Evolutionary conservation across 805 yeast genomes (phyloP).

Genomic region (Kuraishia floccosa): DNA sequence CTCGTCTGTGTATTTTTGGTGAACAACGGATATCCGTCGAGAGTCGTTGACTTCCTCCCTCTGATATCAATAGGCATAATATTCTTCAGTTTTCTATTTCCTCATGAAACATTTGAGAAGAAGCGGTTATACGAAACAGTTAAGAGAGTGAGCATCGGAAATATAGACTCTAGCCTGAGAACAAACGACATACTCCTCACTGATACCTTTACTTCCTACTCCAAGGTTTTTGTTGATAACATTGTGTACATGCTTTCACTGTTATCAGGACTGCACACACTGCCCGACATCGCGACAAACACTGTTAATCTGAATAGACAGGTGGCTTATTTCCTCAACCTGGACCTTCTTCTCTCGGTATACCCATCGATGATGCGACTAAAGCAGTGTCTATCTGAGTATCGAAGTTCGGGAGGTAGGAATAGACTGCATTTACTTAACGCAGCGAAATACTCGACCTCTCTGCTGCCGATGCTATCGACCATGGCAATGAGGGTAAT

Average conservation of each 20-base stretch:
- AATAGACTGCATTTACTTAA: constrained; percentile 54
- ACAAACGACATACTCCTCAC: constrained; percentile 75
- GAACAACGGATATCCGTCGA: constrained; percentile 12
- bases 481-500: constrained; percentile 14
- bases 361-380: constrained; percentile 71
- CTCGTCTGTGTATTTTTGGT: constrained; percentile 14
- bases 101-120: constrained; percentile 20
- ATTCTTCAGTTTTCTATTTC: constrained; percentile 23
- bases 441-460: constrained; percentile 62
- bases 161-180: constrained; percentile 46
- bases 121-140: constrained; percentile 37
- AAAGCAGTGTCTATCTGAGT: constrained; percentile 75
- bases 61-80: constrained; percentile 23
- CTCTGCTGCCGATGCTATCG: constrained; percentile 40
- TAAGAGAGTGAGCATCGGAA: constrained; percentile 43
- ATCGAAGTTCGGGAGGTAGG: constrained; percentile 26
- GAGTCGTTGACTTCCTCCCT: constrained; percentile 22
- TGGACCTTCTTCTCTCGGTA: constrained; percentile 17
- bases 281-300: constrained; percentile 13
- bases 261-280: constrained; percentile 21
- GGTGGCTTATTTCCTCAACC: constrained; percentile 18
- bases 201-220: constrained; percentile 77
- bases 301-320: constrained; percentile 12
- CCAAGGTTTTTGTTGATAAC: constrained; percentile 66
- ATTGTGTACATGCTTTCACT: constrained; percentile 42